Conservation (phyloP, 192 early-diverging fungal species). For the Pilobolus umbonatus region DNA sequence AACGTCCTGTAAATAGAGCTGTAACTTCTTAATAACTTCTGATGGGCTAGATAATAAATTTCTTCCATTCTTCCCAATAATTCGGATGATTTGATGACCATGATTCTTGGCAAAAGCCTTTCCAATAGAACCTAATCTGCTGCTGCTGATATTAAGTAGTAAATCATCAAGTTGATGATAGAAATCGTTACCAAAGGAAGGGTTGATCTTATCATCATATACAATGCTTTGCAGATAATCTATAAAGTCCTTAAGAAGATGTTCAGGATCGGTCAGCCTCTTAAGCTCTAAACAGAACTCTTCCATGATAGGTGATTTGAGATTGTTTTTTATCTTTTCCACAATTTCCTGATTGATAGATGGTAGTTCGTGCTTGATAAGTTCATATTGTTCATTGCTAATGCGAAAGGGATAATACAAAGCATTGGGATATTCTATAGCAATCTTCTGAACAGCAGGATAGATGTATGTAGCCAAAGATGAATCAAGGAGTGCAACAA, state of each 20-base stretch:
- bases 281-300: slow-evolving; percentile 60
- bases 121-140: slow-evolving; percentile 32
- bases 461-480: slow-evolving; percentile 42
- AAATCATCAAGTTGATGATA: slow-evolving; percentile 53
- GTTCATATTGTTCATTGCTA: slow-evolving; percentile 63
- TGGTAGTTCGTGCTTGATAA: slow-evolving; percentile 23
- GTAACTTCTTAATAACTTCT: slow-evolving; percentile 42
- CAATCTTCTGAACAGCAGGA: slow-evolving; percentile 48
- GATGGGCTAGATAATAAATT: slow-evolving; percentile 38
- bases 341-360: slow-evolving; percentile 33
- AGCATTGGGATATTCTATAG: slow-evolving; percentile 57
- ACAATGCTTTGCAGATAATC: slow-evolving; percentile 36
- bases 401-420: slow-evolving; percentile 67
- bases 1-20: slow-evolving; percentile 39
- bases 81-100: slow-evolving; percentile 32
- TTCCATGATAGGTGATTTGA: slow-evolving; percentile 46
- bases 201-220: not conserved
- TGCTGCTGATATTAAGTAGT: slow-evolving; percentile 39
- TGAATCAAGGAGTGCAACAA: slow-evolving; percentile 68
- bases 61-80: slow-evolving; percentile 45
- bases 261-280: slow-evolving; percentile 62
- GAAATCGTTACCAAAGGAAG: too few relatives aligned
- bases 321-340: slow-evolving; percentile 25
- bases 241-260: slow-evolving; percentile 64
- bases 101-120: slow-evolving; percentile 43